Conservation (phyloP, 2,329 filamentous ascomycete genomes). For the Monilinia fructicola region DNA sequence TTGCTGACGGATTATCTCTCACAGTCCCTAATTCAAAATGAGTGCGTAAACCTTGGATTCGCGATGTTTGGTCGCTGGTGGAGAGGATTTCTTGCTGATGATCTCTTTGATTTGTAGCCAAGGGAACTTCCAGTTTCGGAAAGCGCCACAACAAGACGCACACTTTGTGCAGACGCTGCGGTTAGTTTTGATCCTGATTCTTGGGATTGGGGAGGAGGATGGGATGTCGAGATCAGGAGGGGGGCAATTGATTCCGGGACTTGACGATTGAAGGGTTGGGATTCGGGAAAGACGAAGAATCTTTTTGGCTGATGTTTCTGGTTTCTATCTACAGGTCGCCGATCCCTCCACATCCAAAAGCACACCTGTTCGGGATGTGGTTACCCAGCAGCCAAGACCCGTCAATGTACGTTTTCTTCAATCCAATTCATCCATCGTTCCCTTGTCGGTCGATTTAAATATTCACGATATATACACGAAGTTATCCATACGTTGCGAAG, state of each 20-base stretch:
- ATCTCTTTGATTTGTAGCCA: conserved; percentile 33
- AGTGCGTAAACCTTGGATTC: conserved; percentile 34
- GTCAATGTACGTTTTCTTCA: conserved; percentile 81
- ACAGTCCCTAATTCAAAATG: conserved; percentile 40
- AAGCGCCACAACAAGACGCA: conserved; percentile 42
- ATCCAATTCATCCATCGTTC: conserved; percentile 25
- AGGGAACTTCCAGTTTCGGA: conserved; percentile 41
- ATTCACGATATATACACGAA: neutral
- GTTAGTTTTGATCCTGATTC: conserved; percentile 36
- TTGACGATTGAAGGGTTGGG: neutral
- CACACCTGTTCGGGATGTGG: conserved; percentile 93
- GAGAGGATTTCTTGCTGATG: conserved; percentile 11
- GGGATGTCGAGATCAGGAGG: neutral
- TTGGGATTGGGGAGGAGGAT: conserved; percentile 34
- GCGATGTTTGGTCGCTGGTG: conserved; percentile 21
- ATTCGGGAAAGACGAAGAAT: neutral
- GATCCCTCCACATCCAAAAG: conserved; percentile 99
- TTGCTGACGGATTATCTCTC: conserved; percentile 16
- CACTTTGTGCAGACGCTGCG: conserved; percentile 42
- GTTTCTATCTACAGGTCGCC: conserved; percentile 63
- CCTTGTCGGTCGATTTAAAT: conserved; percentile 8
- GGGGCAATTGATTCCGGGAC: conserved; percentile 16
- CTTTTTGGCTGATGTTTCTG: conserved; percentile 32
- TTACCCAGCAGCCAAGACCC: conserved; percentile 94
- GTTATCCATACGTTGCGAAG: conserved; percentile 26